Percentiles rank a stretch among this genome's conserved stretches.
These are phyloP conservation scores for Adansonia rubrostipa DNA, from an alignment of 441 rosid genomes.

Conservation along the genomic window DNA sequence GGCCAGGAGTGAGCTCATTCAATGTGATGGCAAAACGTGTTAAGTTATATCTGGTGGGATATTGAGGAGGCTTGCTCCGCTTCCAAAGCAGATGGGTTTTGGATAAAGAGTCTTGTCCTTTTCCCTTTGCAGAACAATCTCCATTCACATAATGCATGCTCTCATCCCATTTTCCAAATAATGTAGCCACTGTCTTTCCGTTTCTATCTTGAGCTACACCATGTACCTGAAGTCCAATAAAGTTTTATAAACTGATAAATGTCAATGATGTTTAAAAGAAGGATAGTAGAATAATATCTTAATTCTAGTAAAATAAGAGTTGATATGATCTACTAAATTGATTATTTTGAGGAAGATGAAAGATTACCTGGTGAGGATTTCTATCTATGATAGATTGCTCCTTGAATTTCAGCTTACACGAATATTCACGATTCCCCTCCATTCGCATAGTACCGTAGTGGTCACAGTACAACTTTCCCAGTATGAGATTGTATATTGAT, in stretches of 20 bases:
- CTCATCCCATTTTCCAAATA: slow-evolving; percentile 94
- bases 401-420: slow-evolving; percentile 84
- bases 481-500: slow-evolving; percentile 85
- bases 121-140: slow-evolving; percentile 62
- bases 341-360: slow-evolving; percentile 13
- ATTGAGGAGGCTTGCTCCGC: slow-evolving; percentile 60
- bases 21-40: slow-evolving; percentile 77
- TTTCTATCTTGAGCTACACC: slow-evolving; percentile 70
- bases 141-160: slow-evolving; percentile 70
- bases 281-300: neutral
- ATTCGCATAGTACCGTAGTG: slow-evolving; percentile 91
- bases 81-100: slow-evolving; percentile 68
- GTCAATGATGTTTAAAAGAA: neutral
- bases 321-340: neutral
- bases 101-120: slow-evolving; percentile 54
- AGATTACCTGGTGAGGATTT: slow-evolving; percentile 82
- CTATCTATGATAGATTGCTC: slow-evolving; percentile 89
- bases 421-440: slow-evolving; percentile 69
- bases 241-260: slow-evolving; percentile 5
- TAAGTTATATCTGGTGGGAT: slow-evolving; percentile 74
- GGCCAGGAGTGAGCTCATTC: slow-evolving; percentile 76
- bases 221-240: slow-evolving; percentile 59
- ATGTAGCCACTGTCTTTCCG: slow-evolving; percentile 68
- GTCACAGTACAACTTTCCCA: slow-evolving; percentile 87
- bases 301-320: neutral